Conservation (phyloP, 176 grass and related monocot species). For the Ampelocalamus luodianensis region DNA sequence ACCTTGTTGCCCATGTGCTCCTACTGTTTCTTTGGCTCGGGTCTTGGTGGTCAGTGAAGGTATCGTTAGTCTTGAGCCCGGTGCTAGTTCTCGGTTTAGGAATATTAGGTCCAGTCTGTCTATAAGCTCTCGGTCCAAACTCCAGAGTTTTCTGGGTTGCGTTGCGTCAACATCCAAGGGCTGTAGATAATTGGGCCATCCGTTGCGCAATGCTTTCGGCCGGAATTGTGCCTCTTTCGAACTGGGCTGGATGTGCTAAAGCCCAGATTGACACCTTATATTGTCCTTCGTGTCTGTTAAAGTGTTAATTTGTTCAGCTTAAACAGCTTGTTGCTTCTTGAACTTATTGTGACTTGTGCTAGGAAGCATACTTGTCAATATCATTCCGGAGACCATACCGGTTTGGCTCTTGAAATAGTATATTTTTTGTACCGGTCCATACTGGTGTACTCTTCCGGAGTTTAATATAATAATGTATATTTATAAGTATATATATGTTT, state of each 20-base stretch:
- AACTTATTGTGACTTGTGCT: background rate
- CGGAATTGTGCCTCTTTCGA: too few species aligned
- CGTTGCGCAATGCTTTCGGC: background rate
- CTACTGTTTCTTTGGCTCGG: background rate
- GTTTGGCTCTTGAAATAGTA: too few species aligned
- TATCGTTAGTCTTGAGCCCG: background rate
- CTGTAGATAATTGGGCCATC: background rate
- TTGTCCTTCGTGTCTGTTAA: too few species aligned
- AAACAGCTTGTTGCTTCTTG: background rate
- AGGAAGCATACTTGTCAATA: too few species aligned
- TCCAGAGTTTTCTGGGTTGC: background rate
- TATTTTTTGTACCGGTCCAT: too few species aligned
- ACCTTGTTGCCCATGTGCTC: constrained; percentile 29
- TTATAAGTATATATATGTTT: too few species aligned
- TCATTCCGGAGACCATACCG: too few species aligned
- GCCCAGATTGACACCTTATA: too few species aligned
- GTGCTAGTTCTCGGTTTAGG: background rate
- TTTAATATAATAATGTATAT: too few species aligned
- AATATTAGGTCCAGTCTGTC: background rate
- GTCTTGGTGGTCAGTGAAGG: background rate
- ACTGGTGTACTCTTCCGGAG: too few species aligned
- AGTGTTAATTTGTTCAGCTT: too few species aligned
- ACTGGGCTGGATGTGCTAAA: background rate
- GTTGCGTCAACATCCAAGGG: background rate
- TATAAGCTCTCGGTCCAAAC: background rate